Percentiles rank a stretch among this genome's conserved stretches.
phyloP scores from a whole-genome alignment of 345 rosid species.

The Punica granatum region DNA sequence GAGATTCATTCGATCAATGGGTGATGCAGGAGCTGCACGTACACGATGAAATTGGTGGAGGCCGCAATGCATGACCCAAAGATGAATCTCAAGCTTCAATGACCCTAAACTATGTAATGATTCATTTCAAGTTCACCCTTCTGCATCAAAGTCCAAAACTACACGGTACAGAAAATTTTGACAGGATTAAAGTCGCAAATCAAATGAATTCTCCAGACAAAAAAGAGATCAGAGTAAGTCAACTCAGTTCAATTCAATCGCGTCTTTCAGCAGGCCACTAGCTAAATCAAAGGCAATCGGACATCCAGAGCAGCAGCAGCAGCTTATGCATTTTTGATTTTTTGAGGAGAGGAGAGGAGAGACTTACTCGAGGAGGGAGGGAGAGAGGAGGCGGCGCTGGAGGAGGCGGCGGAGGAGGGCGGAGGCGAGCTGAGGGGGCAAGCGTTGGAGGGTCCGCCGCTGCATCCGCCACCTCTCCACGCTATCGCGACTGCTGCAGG shows the following conservation, averaged over 20 bases:
- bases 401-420: constrained; percentile 58
- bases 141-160: neutral
- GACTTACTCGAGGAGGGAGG: constrained; percentile 80
- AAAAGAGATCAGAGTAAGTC: too few relatives aligned
- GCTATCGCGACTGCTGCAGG: constrained; percentile 53
- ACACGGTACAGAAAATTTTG: neutral
- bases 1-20: too few relatives aligned
- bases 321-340: neutral
- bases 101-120: too few relatives aligned
- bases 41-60: too few relatives aligned
- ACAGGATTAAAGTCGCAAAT: neutral
- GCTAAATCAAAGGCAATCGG: neutral
- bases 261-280: neutral
- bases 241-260: neutral
- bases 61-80: too few relatives aligned
- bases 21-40: too few relatives aligned
- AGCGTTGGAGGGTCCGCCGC: constrained; percentile 54
- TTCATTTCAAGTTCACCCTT: neutral
- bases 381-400: constrained; percentile 67
- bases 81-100: too few relatives aligned
- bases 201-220: neutral
- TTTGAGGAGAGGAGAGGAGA: neutral
- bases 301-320: neutral
- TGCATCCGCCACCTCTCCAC: constrained; percentile 71
- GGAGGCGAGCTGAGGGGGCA: constrained; percentile 78